Conservation (phyloP, 2,329 filamentous ascomycete species). For the Myriosclerotinia duriaeana region DNA sequence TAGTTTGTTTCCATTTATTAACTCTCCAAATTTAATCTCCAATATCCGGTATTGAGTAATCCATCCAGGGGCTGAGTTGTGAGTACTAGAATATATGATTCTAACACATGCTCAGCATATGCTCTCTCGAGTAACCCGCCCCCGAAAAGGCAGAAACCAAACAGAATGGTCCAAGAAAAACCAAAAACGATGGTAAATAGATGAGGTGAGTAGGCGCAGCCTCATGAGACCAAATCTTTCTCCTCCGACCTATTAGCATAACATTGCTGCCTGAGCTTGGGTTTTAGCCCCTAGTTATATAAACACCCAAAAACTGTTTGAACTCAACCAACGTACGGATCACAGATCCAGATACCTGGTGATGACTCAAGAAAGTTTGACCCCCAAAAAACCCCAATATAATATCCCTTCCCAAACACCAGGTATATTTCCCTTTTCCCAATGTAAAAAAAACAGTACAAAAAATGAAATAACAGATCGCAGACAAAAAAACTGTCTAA, state of each 20-base stretch:
- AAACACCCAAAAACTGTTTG: slow-evolving; percentile 21
- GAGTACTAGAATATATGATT: neutral
- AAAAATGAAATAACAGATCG: slow-evolving; percentile 25
- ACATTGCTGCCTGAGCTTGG: slow-evolving; percentile 36
- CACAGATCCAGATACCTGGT: slow-evolving; percentile 32
- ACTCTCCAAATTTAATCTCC: neutral
- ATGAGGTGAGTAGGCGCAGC: slow-evolving; percentile 20
- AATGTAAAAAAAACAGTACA: slow-evolving; percentile 33
- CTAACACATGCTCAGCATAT: slow-evolving; percentile 14
- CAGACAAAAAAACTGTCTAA: slow-evolving; percentile 25
- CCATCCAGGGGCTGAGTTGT: neutral
- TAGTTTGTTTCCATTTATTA: neutral
- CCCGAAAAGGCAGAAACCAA: neutral
- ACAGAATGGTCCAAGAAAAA: neutral
- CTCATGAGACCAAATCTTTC: slow-evolving; percentile 9
- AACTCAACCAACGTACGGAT: slow-evolving; percentile 28
- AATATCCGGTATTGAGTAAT: slow-evolving; percentile 22
- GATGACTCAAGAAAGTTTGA: slow-evolving; percentile 23
- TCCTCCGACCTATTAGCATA: slow-evolving; percentile 29
- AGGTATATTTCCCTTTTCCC: slow-evolving; percentile 40
- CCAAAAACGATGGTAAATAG: neutral
- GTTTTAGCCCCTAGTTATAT: slow-evolving; percentile 34
- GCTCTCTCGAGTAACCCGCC: neutral
- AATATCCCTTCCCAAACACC: slow-evolving; percentile 35
- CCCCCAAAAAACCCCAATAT: slow-evolving; percentile 18